These are phyloP conservation scores for Leersia perrieri DNA, from an alignment of 176 grass and related monocot genomes.

Conservation along the genomic window DNA sequence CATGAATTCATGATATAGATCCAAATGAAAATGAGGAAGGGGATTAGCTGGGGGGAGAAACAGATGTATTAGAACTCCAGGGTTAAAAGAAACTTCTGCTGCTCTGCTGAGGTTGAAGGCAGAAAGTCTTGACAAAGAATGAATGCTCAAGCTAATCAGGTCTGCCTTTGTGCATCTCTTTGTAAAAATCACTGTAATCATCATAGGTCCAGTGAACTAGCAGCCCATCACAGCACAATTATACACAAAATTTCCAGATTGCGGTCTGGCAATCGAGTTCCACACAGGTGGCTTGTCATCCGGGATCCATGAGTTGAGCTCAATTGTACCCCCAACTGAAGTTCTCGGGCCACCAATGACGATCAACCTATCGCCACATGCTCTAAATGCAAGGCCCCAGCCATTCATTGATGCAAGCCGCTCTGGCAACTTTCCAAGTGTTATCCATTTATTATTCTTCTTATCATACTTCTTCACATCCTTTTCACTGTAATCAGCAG, in stretches of 20 bases:
- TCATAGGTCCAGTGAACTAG: constrained; percentile 43
- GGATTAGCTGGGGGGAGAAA: constrained; percentile 36
- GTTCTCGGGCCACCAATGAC: constrained; percentile 71
- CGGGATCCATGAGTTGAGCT: constrained; percentile 76
- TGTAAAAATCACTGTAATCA: constrained; percentile 1
- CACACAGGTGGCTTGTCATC: constrained; percentile 53
- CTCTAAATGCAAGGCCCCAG: constrained; percentile 85
- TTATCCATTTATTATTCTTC: constrained; percentile 69
- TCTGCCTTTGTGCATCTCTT: constrained; percentile 24
- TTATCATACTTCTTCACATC: constrained; percentile 74
- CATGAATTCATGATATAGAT: constrained; percentile 33
- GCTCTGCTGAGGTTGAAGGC: constrained; percentile 12
- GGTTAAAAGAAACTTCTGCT: constrained; percentile 36
- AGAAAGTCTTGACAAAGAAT: constrained; percentile 24
- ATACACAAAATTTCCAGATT: constrained; percentile 78
- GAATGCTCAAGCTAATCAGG: constrained; percentile 20
- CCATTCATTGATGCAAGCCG: constrained; percentile 75
- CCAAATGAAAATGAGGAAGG: constrained; percentile 46
- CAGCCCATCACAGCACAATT: constrained; percentile 93
- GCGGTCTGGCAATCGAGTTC: constrained; percentile 58
- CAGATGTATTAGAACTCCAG: constrained; percentile 15
- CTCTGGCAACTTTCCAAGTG: constrained; percentile 68
- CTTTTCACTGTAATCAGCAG: constrained; percentile 61
- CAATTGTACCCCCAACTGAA: constrained; percentile 59
- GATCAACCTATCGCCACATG: constrained; percentile 71